Evolutionary conservation across 164 flowering plant species (phyloP).

Genomic region (Vitis amurensis): DNA sequence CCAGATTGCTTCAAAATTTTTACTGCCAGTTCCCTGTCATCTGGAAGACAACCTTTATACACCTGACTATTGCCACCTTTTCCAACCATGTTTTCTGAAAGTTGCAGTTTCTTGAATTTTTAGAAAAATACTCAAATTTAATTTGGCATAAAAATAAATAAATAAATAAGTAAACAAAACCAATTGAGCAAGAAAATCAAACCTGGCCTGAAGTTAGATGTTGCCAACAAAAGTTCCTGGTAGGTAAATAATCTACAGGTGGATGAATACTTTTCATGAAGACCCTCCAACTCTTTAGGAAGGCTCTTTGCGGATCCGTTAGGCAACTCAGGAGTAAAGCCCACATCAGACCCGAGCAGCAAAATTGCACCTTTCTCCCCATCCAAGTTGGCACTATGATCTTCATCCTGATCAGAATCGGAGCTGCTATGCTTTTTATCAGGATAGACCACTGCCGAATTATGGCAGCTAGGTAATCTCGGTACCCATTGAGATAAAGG

Average conservation of each 20-base stretch:
- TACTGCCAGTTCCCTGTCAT: constrained; percentile 86
- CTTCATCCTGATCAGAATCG: constrained; percentile 22
- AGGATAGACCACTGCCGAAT: constrained; percentile 40
- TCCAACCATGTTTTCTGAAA: constrained; percentile 82
- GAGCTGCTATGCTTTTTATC: constrained; percentile 33
- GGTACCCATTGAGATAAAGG: constrained; percentile 24
- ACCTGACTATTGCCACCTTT: constrained; percentile 91
- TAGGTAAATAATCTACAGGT: constrained; percentile 69
- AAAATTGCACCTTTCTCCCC: constrained; percentile 37
- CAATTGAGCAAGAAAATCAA: constrained; percentile 15
- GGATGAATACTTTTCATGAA: constrained; percentile 68
- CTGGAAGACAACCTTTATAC: constrained; percentile 75
- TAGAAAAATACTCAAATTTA: neutral
- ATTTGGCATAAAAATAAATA: neutral
- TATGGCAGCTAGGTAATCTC: constrained; percentile 23
- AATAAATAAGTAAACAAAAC: neutral
- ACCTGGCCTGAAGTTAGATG: constrained; percentile 73
- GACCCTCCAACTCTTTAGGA: constrained; percentile 56
- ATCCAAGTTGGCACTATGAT: constrained; percentile 17
- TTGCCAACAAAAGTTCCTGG: constrained; percentile 68
- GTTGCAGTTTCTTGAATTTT: neutral
- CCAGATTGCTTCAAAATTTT: constrained; percentile 80
- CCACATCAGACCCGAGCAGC: constrained; percentile 19
- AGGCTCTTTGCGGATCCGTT: constrained; percentile 16
- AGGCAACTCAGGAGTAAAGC: constrained; percentile 19